These are phyloP conservation scores for Phytophthora cajani DNA, from an alignment of 352 stramenopile species.

Conservation along the genomic window DNA sequence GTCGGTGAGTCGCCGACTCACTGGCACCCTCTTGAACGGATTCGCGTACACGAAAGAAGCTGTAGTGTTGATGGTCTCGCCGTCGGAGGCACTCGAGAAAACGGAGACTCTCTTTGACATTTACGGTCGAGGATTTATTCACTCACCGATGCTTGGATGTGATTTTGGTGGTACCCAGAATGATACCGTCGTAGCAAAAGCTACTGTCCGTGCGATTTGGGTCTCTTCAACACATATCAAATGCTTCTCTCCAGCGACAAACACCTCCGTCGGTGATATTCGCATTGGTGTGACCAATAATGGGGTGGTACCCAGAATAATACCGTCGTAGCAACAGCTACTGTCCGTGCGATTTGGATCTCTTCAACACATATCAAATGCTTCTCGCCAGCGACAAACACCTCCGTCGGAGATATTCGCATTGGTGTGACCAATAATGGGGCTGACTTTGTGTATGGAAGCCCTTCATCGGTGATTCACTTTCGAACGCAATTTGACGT, in stretches of 20 bases:
- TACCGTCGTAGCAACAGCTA: background rate
- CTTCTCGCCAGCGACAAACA: constrained; percentile 30
- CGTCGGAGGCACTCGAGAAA: constrained; percentile 52
- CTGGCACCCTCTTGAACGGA: constrained; percentile 32
- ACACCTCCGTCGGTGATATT: constrained; percentile 30
- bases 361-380: constrained; percentile 63
- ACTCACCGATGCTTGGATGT: constrained; percentile 54
- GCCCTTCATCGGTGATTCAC: constrained; percentile 13
- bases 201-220: constrained; percentile 43
- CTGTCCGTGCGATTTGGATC: constrained; percentile 48
- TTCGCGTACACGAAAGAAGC: constrained; percentile 58
- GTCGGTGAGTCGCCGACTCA: constrained; percentile 31
- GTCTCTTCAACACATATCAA: constrained; percentile 57
- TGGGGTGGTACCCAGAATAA: constrained; percentile 4
- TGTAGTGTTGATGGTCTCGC: constrained; percentile 46
- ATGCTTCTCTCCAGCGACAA: constrained; percentile 42
- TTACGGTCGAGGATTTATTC: constrained; percentile 63
- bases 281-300: constrained; percentile 62
- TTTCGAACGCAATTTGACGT: constrained; percentile 55
- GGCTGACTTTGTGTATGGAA: constrained; percentile 41
- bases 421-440: constrained; percentile 65
- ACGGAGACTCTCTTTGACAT: constrained; percentile 58
- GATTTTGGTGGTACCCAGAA: constrained; percentile 30
- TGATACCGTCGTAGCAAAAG: background rate
- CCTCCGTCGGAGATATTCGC: constrained; percentile 25